Evolutionary conservation across 139 green algal genomes (phyloP).

Genomic region (Tetraselmis chui): DNA sequence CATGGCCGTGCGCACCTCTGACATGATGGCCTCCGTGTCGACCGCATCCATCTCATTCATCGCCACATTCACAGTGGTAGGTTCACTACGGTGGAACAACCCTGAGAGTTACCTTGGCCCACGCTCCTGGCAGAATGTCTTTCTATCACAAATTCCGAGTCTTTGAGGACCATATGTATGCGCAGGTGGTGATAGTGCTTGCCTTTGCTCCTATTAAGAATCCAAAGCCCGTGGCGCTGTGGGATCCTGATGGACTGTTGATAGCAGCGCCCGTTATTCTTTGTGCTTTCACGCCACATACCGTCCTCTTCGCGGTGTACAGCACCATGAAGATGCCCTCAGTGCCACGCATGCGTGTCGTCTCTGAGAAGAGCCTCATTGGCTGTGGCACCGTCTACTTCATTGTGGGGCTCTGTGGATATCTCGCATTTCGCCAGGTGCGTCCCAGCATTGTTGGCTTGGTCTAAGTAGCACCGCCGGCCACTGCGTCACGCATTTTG

Average conservation of each 20-base stretch:
- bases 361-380: slow-evolving; percentile 11
- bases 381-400: slow-evolving; percentile 48
- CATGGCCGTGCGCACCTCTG: slow-evolving; percentile 54
- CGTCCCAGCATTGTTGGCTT: no score
- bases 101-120: no score
- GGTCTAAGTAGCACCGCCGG: no score
- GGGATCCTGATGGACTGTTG: background rate
- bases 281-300: background rate
- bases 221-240: background rate
- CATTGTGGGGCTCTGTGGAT: slow-evolving; percentile 59
- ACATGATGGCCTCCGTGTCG: slow-evolving; percentile 50
- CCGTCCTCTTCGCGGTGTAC: slow-evolving; percentile 8
- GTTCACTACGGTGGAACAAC: no score
- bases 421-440: slow-evolving; percentile 50
- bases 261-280: background rate
- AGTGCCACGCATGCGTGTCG: background rate
- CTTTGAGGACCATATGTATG: background rate
- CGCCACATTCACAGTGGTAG: slow-evolving; percentile 48
- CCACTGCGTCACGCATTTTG: no score
- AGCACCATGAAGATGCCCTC: background rate
- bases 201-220: background rate
- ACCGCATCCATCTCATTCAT: slow-evolving; percentile 57
- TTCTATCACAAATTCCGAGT: slow-evolving; percentile 22
- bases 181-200: background rate
- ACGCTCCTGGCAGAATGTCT: no score